These are phyloP conservation scores for Phalaenopsis aphrodite DNA, from an alignment of 106 monocot genomes.

Conservation along the genomic window DNA sequence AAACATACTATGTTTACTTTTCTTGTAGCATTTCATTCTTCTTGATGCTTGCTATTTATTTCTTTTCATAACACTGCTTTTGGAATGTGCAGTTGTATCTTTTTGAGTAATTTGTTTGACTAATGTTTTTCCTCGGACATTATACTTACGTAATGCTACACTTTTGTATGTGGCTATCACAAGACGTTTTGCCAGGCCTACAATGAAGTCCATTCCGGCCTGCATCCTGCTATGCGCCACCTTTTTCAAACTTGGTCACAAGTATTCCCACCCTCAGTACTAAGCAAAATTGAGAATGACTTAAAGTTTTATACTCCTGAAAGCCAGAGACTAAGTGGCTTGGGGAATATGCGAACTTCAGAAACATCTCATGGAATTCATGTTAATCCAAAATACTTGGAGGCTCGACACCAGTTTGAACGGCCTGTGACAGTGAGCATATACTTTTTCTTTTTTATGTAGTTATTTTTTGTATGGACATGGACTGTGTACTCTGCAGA, in stretches of 20 bases:
- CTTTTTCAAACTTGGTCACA: constrained; percentile 91
- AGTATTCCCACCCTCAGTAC: constrained; percentile 62
- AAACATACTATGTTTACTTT: neutral
- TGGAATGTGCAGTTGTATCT: neutral
- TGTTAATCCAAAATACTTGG: constrained; percentile 91
- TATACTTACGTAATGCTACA: constrained; percentile 1
- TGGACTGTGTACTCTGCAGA: neutral
- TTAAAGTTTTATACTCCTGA: constrained; percentile 48
- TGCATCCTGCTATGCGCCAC: constrained; percentile 74
- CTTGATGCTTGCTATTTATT: neutral
- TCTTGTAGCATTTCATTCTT: neutral
- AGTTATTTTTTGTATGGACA: neutral
- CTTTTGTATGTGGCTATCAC: constrained; percentile 12
- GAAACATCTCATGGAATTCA: constrained; percentile 83
- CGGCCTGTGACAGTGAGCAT: constrained; percentile 36
- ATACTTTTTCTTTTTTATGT: constrained; percentile 3
- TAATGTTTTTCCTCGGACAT: neutral
- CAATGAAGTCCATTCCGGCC: constrained; percentile 50
- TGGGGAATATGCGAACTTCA: constrained; percentile 24
- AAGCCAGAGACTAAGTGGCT: constrained; percentile 22
- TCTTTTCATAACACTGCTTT: neutral
- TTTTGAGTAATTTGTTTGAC: neutral
- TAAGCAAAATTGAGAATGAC: constrained; percentile 54
- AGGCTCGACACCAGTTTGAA: constrained; percentile 50
- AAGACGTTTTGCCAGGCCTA: constrained; percentile 83